Base-by-base conservation (phyloP, 2,329 filamentous ascomycete species). In the Ophiostoma ulmi region DNA sequence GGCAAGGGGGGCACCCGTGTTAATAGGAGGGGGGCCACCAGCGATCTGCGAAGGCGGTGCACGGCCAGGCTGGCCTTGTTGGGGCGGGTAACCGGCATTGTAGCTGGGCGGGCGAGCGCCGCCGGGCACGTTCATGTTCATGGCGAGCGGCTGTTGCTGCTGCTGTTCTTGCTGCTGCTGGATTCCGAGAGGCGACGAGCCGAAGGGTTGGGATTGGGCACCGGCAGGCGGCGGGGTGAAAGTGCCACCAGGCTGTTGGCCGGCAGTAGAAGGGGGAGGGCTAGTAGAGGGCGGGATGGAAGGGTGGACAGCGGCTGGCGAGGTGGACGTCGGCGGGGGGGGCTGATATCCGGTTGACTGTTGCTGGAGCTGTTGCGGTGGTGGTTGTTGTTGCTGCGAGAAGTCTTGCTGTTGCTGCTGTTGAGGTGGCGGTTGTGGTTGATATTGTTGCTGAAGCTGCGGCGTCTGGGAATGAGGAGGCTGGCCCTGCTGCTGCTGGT, bases 1-100 rank as follows among this genome's bases (percentile, higher is more conserved):
- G 70, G 82, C 78, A 72, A 85, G 79, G 72, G 86, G 86, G 73
- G 86, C 84, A 74, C 84, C 85, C 71, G 88, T 90, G 80, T 89
- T 89, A 80, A 90, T 90, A 75, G 88, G 88, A 75, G 87, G 87
- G 75, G 87, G 88, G 22, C 88, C 88, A 76, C 87, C 87, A 74
- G 85, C 81, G 84, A 88, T 87, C 78, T 88, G 86, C 70, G 82
- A 83, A 20, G 86, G 86, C 73, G 86, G 86, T 74, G 85, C 86
- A 72, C 86, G 84, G 73, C 79, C 81, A 72, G 79, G 81, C 10
- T 31, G 67, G 13, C 67, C 67, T 17, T 73, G 81, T 11, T 66
- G 65, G 14, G 82, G 79, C 71, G 81, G 81, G 74, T 84, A 87
- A 79, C 86, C 86, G 74, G 86, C 81, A 70, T 83, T 83, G 79